Percentiles rank a stretch among this genome's conserved stretches.
Conservation (phyloP, 192 early-diverging fungal genomes). For the Coemansia umbellata region DNA sequence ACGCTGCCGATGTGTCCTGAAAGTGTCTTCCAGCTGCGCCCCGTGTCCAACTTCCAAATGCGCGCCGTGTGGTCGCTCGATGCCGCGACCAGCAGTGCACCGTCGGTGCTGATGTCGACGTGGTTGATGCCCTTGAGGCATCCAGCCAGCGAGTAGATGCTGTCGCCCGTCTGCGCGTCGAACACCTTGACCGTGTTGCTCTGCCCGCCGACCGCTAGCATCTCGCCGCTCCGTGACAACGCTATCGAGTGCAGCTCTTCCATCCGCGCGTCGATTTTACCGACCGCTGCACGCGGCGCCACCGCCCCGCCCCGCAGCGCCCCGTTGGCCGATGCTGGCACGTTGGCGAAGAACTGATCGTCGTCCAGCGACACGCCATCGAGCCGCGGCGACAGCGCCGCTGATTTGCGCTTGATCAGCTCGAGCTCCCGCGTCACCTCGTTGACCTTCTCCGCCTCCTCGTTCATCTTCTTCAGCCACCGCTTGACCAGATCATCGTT, state of each 20-base stretch:
- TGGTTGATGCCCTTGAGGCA: slow-evolving; percentile 83
- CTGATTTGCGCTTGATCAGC: slow-evolving; percentile 54
- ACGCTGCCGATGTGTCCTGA: slow-evolving; percentile 96
- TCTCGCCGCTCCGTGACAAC: slow-evolving; percentile 60
- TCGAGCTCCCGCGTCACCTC: slow-evolving; percentile 88
- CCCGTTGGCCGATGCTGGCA: slow-evolving; percentile 11
- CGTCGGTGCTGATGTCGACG: slow-evolving; percentile 52
- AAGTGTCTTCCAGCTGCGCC: slow-evolving; percentile 82
- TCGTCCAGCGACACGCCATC: slow-evolving; percentile 23
- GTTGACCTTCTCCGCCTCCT: slow-evolving; percentile 89
- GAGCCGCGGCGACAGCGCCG: slow-evolving; percentile 32
- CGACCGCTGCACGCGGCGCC: slow-evolving; percentile 33
- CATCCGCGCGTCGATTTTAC: slow-evolving; percentile 44
- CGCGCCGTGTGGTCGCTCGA: slow-evolving; percentile 90
- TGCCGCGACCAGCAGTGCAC: slow-evolving; percentile 56
- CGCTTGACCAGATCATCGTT: slow-evolving; percentile 84
- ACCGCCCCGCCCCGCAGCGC: slow-evolving; percentile 24
- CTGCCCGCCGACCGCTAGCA: slow-evolving; percentile 77
- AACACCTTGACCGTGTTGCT: slow-evolving; percentile 78
- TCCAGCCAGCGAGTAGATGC: slow-evolving; percentile 64
- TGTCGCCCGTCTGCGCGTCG: slow-evolving; percentile 69
- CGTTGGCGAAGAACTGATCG: slow-evolving; percentile 31
- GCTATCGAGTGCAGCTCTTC: slow-evolving; percentile 80
- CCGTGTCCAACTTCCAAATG: slow-evolving; percentile 79
- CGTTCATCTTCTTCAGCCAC: slow-evolving; percentile 88